Evolutionary conservation across 169 alveolate species (phyloP), one percentile per base, ranked within the genome.

Genomic region (Toxoplasma gondii): DNA sequence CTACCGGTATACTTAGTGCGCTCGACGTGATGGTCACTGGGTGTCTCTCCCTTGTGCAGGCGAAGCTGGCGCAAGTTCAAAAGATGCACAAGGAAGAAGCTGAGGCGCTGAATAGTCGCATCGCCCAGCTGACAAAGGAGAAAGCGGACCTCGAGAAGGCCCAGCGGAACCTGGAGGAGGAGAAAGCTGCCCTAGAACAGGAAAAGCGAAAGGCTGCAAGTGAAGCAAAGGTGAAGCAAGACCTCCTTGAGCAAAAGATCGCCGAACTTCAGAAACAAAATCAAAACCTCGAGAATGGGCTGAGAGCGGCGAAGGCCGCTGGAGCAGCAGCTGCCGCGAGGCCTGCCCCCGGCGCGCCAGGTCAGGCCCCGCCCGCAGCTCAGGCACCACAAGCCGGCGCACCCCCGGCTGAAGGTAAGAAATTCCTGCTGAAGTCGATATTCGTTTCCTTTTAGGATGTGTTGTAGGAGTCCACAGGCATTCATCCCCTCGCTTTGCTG

Each of bases 91-190:
- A 67, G 34, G 90, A 82, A 24, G 90, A 82, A 12, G 34, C 54
- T 10, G 90, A 82, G 34, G 58, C 54, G 64, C 27, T 31, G 36
- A 36, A 24, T 4, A 64, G 67, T 10, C 53, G 41, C 34, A 22
- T 82, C 19, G 90, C 16, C 54, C 90, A 82, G 90, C 90, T 82
- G 90, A 38, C 54, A 7, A 36, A 41, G 38, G 90, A 82, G 64
- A 82, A 82, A 31, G 64, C 38, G 53, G 64, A 82, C 29, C 64
- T 82, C 29, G 90, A 82, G 24, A 43, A 38, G 67, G 53, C 38
- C 31, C 90, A 17, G 31, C 34, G 29, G 67, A 34, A 39, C 64
- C 38, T 43, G 64, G 90, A 38, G 27, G 64, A 82, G 67, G 90
- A 82, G 64, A 82, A 82, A 24, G 90, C 54, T 41, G 64, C 69